Evolutionary conservation across 371 early-diverging fungal genomes (phyloP).

Genomic region (Lichtheimia ramosa): DNA sequence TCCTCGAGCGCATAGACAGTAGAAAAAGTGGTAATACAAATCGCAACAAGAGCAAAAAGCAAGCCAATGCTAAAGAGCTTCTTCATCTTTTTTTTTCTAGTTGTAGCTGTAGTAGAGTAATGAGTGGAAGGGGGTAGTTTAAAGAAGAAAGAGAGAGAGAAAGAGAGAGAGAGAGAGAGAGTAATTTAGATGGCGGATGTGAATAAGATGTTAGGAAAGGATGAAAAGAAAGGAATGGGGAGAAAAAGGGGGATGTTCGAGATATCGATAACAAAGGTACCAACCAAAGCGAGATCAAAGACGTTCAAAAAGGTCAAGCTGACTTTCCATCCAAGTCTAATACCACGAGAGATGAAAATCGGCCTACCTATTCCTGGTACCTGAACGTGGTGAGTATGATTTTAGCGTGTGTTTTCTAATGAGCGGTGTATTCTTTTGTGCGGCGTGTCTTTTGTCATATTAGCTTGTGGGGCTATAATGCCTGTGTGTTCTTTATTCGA

Average conservation of each 20-base stretch:
- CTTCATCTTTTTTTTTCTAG: slow-evolving; percentile 3
- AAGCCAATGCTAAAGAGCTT: slow-evolving; percentile 8
- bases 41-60: slow-evolving; percentile 7
- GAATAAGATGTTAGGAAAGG: slow-evolving; percentile 12
- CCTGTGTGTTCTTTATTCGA: neutral
- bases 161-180: slow-evolving; percentile 15
- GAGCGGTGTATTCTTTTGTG: neutral
- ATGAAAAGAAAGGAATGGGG: slow-evolving; percentile 1
- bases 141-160: slow-evolving; percentile 6
- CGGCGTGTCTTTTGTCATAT: neutral
- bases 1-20: slow-evolving; percentile 9
- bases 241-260: neutral
- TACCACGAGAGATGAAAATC: neutral
- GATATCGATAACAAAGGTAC: neutral
- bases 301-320: neutral
- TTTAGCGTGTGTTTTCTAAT: neutral
- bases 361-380: neutral
- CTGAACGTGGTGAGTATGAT: neutral
- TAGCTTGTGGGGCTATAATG: neutral
- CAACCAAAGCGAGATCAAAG: too few species aligned
- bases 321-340: too few species aligned
- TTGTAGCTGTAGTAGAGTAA: neutral
- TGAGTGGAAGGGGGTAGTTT: slow-evolving; percentile 13
- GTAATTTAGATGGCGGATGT: neutral
- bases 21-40: neutral